Conservation (phyloP, 169 alveolate species). For the Plasmodium gaboni region DNA sequence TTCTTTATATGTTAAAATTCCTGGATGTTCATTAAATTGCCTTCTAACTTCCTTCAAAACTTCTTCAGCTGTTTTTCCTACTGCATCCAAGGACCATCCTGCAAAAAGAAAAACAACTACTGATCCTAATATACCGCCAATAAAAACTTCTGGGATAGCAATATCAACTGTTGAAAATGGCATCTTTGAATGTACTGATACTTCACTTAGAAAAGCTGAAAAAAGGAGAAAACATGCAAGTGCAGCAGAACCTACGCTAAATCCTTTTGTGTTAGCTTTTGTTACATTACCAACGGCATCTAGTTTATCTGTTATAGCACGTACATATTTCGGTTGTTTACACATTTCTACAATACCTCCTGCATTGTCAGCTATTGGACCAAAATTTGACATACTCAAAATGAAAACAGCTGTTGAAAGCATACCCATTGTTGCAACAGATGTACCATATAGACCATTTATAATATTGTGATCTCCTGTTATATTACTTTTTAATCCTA, state of each 20-base stretch:
- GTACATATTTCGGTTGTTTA: slow-evolving; percentile 84
- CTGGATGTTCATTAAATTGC: slow-evolving; percentile 85
- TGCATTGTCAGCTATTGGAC: slow-evolving; percentile 93
- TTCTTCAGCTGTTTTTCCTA: slow-evolving; percentile 89
- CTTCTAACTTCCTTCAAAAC: slow-evolving; percentile 90
- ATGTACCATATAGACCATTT: slow-evolving; percentile 90
- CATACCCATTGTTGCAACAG: slow-evolving; percentile 93
- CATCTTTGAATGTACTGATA: slow-evolving; percentile 44
- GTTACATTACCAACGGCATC: slow-evolving; percentile 93
- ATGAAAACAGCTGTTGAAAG: slow-evolving; percentile 86
- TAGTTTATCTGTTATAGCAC: slow-evolving; percentile 89
- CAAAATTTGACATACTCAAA: slow-evolving; percentile 87
- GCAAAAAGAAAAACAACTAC: slow-evolving; percentile 90
- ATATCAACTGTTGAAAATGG: slow-evolving; percentile 76
- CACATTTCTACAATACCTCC: slow-evolving; percentile 91
- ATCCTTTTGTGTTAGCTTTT: slow-evolving; percentile 92
- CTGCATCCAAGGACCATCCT: slow-evolving; percentile 88
- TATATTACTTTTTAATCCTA: slow-evolving; percentile 73
- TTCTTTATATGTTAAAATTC: slow-evolving; percentile 82
- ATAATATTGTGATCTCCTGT: slow-evolving; percentile 28
- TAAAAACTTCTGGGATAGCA: slow-evolving; percentile 85
- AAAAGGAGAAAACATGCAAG: slow-evolving; percentile 89
- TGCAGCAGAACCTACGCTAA: slow-evolving; percentile 92
- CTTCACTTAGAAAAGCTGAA: slow-evolving; percentile 89
- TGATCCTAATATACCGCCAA: slow-evolving; percentile 89